Evolutionary conservation across 2,329 filamentous ascomycete genomes (phyloP).

Genomic region (Trichoderma guizhouense): DNA sequence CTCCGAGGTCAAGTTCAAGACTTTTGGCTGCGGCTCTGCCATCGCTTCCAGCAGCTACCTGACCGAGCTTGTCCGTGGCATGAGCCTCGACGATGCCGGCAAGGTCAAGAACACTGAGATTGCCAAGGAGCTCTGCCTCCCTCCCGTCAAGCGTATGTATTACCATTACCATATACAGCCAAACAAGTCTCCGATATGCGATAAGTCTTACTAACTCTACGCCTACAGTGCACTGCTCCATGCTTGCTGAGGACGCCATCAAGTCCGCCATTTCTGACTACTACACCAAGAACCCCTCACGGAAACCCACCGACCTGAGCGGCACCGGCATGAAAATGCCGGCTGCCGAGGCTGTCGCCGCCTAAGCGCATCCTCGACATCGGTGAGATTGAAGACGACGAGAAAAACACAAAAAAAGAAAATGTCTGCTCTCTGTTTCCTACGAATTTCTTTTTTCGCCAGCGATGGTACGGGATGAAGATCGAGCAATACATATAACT

Average conservation of each 20-base stretch:
- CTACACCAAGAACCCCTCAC: constrained; percentile 73
- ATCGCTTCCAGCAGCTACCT: constrained; percentile 94
- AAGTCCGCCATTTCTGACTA: constrained; percentile 88
- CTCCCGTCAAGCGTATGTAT: constrained; percentile 77
- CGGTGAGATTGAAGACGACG: neutral
- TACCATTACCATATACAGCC: neutral
- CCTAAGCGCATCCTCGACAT: constrained; percentile 21
- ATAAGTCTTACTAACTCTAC: constrained; percentile 28
- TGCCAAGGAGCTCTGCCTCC: constrained; percentile 88
- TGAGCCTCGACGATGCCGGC: constrained; percentile 88
- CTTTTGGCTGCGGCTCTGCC: constrained; percentile 89
- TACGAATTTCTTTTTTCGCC: neutral
- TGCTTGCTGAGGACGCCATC: constrained; percentile 89
- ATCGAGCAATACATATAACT: neutral
- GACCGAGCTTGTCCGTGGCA: constrained; percentile 90
- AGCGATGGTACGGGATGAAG: neutral
- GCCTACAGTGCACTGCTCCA: constrained; percentile 77
- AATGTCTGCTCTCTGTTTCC: neutral
- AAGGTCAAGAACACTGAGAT: constrained; percentile 97
- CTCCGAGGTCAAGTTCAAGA: constrained; percentile 96
- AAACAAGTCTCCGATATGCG: neutral
- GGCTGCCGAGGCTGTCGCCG: constrained; percentile 37
- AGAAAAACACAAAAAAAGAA: neutral
- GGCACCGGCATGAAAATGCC: constrained; percentile 70
- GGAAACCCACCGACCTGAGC: constrained; percentile 69